These are phyloP conservation scores for Lentinula sp. DNA, from an alignment of 768 basidiomycete species.

Conservation along the genomic window DNA sequence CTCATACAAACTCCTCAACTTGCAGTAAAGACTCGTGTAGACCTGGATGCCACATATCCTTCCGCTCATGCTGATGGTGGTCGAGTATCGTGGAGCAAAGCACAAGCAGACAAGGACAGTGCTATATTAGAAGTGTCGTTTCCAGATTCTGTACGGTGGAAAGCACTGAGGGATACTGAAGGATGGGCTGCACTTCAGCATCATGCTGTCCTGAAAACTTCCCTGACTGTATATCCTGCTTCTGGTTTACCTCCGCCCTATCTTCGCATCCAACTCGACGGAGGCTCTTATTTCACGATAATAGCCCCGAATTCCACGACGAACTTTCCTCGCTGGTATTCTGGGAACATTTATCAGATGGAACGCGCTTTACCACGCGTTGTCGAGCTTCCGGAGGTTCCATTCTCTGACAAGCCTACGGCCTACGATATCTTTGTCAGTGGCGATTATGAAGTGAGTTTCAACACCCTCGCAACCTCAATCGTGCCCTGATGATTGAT, in stretches of 20 bases:
- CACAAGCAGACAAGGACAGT: slow-evolving; percentile 34
- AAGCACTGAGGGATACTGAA: slow-evolving; percentile 63
- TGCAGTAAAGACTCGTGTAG: slow-evolving; percentile 45
- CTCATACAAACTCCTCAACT: slow-evolving; percentile 5
- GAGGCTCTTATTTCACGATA: slow-evolving; percentile 74
- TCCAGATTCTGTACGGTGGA: slow-evolving; percentile 56
- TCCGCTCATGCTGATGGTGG: slow-evolving; percentile 68
- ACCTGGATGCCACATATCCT: slow-evolving; percentile 46
- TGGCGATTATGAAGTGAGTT: slow-evolving; percentile 73
- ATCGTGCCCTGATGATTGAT: slow-evolving; percentile 3
- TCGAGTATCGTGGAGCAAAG: slow-evolving; percentile 50
- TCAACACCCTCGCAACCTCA: neutral
- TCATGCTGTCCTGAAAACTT: slow-evolving; percentile 62
- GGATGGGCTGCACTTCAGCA: slow-evolving; percentile 89
- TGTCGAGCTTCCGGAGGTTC: slow-evolving; percentile 43
- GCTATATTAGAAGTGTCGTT: slow-evolving; percentile 51
- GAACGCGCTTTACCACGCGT: slow-evolving; percentile 42
- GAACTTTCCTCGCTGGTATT: slow-evolving; percentile 53
- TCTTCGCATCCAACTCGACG: slow-evolving; percentile 55
- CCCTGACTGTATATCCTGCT: slow-evolving; percentile 52
- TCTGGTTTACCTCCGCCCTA: slow-evolving; percentile 25
- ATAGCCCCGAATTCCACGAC: slow-evolving; percentile 31
- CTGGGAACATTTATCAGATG: slow-evolving; percentile 83
- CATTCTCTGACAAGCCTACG: slow-evolving; percentile 34
- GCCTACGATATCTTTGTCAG: slow-evolving; percentile 68